Percentiles rank a stretch among this genome's conserved stretches.
Conservation (phyloP, 805 yeast species). For the Metschnikowia matae region DNA sequence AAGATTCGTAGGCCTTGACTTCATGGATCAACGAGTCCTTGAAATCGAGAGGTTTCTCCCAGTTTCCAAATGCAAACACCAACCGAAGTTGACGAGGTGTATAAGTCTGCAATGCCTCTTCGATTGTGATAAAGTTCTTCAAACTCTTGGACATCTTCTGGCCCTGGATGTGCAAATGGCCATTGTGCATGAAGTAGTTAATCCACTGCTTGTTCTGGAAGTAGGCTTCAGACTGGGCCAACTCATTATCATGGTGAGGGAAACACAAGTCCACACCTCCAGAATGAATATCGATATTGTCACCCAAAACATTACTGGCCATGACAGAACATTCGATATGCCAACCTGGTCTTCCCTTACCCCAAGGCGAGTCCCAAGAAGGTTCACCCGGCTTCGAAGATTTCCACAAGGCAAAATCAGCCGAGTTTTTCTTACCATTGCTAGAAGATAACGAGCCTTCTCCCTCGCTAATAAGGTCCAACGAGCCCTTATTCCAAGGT, state of each 20-base stretch:
- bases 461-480: conserved; percentile 85
- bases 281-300: conserved; percentile 85
- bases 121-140: conserved; percentile 92
- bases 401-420: conserved; percentile 97
- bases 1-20: conserved; percentile 69
- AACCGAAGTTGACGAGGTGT: conserved; percentile 81
- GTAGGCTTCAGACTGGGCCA: conserved; percentile 95
- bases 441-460: conserved; percentile 72
- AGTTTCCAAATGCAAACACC: conserved; percentile 84
- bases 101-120: conserved; percentile 73
- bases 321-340: conserved; percentile 98
- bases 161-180: conserved; percentile 97
- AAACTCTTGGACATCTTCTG: conserved; percentile 96
- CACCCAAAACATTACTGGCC: conserved; percentile 88
- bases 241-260: conserved; percentile 98
- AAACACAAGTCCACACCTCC: conserved; percentile 97
- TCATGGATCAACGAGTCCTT: conserved; percentile 75
- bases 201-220: conserved; percentile 92
- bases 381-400: conserved; percentile 97
- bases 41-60: conserved; percentile 93
- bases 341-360: conserved; percentile 98
- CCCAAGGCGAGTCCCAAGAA: conserved; percentile 94
- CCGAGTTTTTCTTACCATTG: conserved; percentile 63
- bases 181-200: conserved; percentile 93
- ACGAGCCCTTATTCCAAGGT: conserved; percentile 95